Conservation (phyloP, 192 early-diverging fungal genomes). For the Entomortierella lignicola region DNA sequence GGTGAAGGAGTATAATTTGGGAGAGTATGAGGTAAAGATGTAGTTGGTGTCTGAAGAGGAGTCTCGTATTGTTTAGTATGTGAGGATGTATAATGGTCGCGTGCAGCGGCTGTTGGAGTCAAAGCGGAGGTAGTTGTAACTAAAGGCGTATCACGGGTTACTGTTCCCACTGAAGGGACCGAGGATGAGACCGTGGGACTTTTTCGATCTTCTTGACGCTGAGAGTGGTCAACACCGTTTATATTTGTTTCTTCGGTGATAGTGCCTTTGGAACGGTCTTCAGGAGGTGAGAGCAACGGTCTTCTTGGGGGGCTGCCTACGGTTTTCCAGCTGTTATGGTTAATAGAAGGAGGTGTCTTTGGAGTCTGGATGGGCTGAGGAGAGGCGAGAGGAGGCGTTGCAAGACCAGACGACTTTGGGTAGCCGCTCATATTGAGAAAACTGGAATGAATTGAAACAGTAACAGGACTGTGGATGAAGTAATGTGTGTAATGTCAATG, state of each 20-base stretch:
- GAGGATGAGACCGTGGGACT: no score
- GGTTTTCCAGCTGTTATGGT: conserved; percentile 62
- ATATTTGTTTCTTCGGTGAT: not conserved
- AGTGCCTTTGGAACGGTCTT: not conserved
- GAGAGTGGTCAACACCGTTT: not conserved
- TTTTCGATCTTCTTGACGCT: not conserved
- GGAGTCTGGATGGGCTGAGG: conserved; percentile 20
- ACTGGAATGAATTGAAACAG: not conserved
- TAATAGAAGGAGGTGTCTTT: not conserved
- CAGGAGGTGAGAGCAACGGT: conserved; percentile 56
- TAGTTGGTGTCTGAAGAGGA: conserved; percentile 21
- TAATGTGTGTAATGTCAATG: no score
- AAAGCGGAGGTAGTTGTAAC: no score
- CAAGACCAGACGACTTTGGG: conserved; percentile 17
- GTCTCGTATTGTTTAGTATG: not conserved
- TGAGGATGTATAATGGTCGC: not conserved
- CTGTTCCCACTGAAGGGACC: no score
- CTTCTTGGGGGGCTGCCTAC: conserved; percentile 69
- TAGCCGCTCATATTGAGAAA: conserved; percentile 7
- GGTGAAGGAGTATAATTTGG: not conserved
- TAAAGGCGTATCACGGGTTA: no score
- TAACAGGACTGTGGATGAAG: not conserved
- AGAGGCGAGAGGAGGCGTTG: conserved; percentile 17
- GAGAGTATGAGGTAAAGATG: conserved; percentile 14
- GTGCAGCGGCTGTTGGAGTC: no score